Base-by-base conservation (phyloP, 2,329 filamentous ascomycete species). In the Hymenotorrendiella dingleyae region DNA sequence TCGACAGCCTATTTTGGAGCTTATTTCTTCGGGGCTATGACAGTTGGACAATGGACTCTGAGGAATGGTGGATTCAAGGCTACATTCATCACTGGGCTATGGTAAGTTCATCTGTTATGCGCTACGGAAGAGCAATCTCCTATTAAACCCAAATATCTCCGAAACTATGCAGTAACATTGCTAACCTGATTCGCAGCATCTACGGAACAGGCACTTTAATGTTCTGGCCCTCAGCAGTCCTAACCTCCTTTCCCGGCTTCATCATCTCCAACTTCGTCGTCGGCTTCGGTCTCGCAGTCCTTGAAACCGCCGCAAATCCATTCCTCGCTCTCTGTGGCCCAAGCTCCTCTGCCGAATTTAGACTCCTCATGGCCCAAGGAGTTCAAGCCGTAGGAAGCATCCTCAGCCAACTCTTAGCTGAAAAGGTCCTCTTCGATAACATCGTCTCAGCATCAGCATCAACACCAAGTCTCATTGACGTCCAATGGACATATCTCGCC, bases 401-500 rank as follows among this genome's bases (percentile, higher is more conserved):
- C 8, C 62, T 91, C 17, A 84, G 82, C 35, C 81, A 82, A 1
- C 65, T 90, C 0, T 68, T 93, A 9, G 86, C 85, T 6, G 76
- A 85, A 29, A 81, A 79, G 45, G 81, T 84, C 14, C 86, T 91
- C 58, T 91, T 91, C 64, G 72, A 70, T 21, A 67, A 72, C 10
- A 72, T 85, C 7, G 56, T 54, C 26, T 60, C 51, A n/a, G 58
- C 70, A 2, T 62, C 70, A 22, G 56, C 54, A 24, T 60, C 51
- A n/a, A 58, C 70, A 2, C 62, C 70, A 22, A 75, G 74, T 1
- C 71, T 93, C 3, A 74, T 85, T 48, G 80, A 84, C 47, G 84
- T 91, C 2, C 87, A 93, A 62, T 94, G 84, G 83, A 85, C 86
- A 0, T 93, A 93, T 54, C 73, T 93, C n/a, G 83, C 81, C 42